Base-by-base conservation (phyloP, 2,329 filamentous ascomycete species). In the Fusarium euwallaceae region DNA sequence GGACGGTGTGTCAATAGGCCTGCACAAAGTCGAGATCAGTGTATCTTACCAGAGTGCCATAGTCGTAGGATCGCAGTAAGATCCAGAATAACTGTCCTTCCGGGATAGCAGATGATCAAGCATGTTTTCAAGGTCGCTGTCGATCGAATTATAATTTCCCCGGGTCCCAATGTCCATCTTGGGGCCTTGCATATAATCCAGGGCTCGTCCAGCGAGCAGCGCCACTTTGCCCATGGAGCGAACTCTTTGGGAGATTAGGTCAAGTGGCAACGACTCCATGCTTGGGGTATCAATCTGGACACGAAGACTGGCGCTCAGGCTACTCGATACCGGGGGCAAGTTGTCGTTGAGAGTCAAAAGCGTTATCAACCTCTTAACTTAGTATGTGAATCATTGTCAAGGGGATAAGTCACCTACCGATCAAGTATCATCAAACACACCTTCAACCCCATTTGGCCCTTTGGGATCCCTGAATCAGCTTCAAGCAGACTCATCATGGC, bases 361-460 rank as follows among this genome's bases (percentile, higher is more conserved):
- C 3, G 6, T 10, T 4, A 41, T 59, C 24, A 59, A 41, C 41
- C 56, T 59, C n/a, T 20, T 4, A 20, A 16, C 22, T 20, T 8
- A 59, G 55, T 11, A 20, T 12, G 0, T 8, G 6, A 22, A n/a
- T n/a, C 16, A n/a, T 29, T 9, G n/a, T 17, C 6, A 6, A 24
- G 22, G 2, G 16, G 10, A 6, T 6, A 11, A 14, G 39, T 12
- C 4, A 9, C 48, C 39, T 22, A 51, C 64, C 9, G 29, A 16
- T 69, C 67, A 2, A 69, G 48, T 2, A 32, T 34, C 32, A 71
- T 55, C 0, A 67, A 24, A 20, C 51, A 37, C 2, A 71, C 4
- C 16, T 16, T 22, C 64, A 45, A 72, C 22, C 22, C 22, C 22
- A 22, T 22, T 22, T 22, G 3, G 4, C 4, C 22, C 22, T 22